Conservation (phyloP, 768 basidiomycete species). For the Kwoniella botswanensis region DNA sequence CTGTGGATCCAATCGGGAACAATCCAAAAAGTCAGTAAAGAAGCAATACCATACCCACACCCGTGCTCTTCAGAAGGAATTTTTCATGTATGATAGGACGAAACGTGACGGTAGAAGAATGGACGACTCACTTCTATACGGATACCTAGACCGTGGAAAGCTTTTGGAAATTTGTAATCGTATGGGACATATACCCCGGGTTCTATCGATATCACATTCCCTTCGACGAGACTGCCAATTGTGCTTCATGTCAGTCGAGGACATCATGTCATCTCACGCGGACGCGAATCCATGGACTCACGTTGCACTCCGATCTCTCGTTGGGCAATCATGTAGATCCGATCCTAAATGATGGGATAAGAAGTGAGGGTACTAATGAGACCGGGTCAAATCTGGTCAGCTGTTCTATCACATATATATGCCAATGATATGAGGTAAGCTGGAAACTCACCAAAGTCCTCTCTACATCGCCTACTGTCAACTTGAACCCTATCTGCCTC, state of each 20-base stretch:
- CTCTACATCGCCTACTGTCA: conserved; percentile 69
- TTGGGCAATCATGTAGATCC: conserved; percentile 83
- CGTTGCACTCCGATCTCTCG: conserved; percentile 54
- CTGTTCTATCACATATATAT: not conserved
- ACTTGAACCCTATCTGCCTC: conserved; percentile 73
- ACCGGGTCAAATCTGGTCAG: not conserved
- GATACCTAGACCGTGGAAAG: conserved; percentile 88
- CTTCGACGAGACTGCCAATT: conserved; percentile 66
- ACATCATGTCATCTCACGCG: not conserved
- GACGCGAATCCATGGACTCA: conserved; percentile 36
- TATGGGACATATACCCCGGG: conserved; percentile 87
- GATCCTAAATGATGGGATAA: conserved; percentile 91
- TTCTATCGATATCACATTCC: conserved; percentile 92
- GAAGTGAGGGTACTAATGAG: conserved; percentile 79
- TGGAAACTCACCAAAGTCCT: conserved; percentile 61
- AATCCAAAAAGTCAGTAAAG: too few species aligned
- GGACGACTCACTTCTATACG: conserved; percentile 74
- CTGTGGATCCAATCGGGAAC: conserved; percentile 15
- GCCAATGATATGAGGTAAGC: too few species aligned
- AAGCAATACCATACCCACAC: too few species aligned
- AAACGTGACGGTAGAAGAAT: not conserved
- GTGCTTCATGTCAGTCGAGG: conserved; percentile 19
- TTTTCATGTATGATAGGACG: not conserved
- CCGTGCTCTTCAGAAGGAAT: too few species aligned
- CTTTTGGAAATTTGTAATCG: conserved; percentile 74